A percentile compares a stretch with the other conserved stretches of the same genome.
Conservation (phyloP, 108 stramenopile genomes). For the Nitzschia sp. region DNA sequence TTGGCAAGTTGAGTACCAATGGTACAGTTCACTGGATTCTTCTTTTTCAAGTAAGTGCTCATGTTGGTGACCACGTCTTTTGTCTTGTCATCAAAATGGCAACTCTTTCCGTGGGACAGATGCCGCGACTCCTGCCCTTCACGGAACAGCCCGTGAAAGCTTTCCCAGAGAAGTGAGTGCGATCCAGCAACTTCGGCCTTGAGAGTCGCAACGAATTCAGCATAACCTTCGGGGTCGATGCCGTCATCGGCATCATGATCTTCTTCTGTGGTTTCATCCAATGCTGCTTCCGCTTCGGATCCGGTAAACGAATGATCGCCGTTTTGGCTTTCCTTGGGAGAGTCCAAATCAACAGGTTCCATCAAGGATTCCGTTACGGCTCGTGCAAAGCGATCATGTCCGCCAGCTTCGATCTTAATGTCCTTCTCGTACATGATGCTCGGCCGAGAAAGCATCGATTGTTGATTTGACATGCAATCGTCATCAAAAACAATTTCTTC, state of each 20-base stretch:
- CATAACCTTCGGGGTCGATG: constrained; percentile 31
- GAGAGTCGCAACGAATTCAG: constrained; percentile 31
- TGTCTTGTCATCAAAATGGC: constrained; percentile 43
- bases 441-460: constrained; percentile 1
- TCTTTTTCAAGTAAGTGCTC: constrained; percentile 37
- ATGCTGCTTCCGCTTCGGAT: background rate
- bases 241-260: constrained; percentile 4
- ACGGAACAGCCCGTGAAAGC: constrained; percentile 30
- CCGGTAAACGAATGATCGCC: background rate
- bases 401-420: constrained; percentile 7
- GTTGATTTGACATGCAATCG: background rate
- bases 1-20: constrained; percentile 46
- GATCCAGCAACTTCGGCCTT: constrained; percentile 37
- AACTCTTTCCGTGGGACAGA: background rate
- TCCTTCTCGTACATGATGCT: constrained; percentile 8
- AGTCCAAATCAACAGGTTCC: constrained; percentile 7
- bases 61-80: constrained; percentile 39
- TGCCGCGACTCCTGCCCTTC: background rate
- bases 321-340: background rate
- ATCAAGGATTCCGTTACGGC: background rate
- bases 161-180: constrained; percentile 39
- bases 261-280: constrained; percentile 13
- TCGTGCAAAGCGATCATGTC: background rate
- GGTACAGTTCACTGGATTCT: constrained; percentile 23
- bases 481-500: background rate